These are phyloP conservation scores for Fusarium drepaniforme DNA, from an alignment of 2,329 filamentous ascomycete genomes.

Conservation along the genomic window DNA sequence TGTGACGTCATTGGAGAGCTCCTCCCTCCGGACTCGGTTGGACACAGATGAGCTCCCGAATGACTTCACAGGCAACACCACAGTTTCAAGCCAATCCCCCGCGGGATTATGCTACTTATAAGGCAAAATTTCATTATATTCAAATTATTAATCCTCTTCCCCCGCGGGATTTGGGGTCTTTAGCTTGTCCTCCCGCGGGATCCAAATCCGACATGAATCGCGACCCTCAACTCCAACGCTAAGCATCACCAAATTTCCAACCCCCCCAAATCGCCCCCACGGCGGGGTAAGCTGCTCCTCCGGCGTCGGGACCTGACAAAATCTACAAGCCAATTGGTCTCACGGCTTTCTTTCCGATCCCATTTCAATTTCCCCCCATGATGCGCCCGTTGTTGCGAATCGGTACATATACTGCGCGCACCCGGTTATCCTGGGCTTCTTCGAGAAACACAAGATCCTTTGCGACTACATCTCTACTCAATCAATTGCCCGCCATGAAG, in stretches of 20 bases:
- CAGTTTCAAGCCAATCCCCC: neutral
- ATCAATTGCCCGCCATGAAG: slow-evolving; percentile 60
- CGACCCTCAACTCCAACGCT: neutral
- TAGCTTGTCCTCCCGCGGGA: neutral
- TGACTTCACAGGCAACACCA: neutral
- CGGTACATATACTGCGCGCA: slow-evolving; percentile 34
- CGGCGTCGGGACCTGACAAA: slow-evolving; percentile 9
- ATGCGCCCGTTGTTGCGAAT: slow-evolving; percentile 31
- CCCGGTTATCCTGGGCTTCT: neutral
- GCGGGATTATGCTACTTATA: neutral
- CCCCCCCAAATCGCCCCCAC: slow-evolving; percentile 33
- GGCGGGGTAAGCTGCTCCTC: slow-evolving; percentile 31
- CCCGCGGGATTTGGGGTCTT: slow-evolving; percentile 36
- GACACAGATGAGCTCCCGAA: neutral
- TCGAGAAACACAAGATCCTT: slow-evolving; percentile 1
- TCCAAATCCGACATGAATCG: neutral
- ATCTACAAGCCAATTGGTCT: slow-evolving; percentile 15
- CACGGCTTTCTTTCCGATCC: slow-evolving; percentile 40
- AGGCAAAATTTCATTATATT: neutral
- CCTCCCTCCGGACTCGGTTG: neutral
- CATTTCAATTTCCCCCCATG: slow-evolving; percentile 11
- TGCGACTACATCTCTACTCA: neutral
- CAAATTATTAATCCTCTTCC: neutral
- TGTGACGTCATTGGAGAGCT: neutral
- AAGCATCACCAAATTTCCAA: neutral